phyloP scores from a whole-genome alignment of 352 stramenopile species.

The Lagenidium sp. region DNA sequence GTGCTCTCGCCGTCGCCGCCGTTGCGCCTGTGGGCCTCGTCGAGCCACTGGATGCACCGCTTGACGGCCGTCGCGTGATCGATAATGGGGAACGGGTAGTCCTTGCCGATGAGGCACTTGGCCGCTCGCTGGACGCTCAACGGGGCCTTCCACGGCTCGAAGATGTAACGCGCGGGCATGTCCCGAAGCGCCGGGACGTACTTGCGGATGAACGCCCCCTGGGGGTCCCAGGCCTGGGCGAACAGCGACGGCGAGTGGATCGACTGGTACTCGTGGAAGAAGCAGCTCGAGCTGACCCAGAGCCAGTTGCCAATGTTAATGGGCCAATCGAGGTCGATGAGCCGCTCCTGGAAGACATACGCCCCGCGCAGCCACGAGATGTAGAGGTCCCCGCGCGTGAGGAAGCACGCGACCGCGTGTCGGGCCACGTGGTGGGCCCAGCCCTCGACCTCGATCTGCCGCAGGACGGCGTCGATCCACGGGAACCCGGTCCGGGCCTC shows the following conservation, averaged over 20 bases:
- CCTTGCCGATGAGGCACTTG: constrained; percentile 83
- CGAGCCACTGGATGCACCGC: too few relatives aligned
- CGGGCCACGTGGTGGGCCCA: constrained; percentile 88
- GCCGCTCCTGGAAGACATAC: constrained; percentile 86
- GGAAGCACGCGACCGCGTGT: constrained; percentile 97
- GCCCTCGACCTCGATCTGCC: constrained; percentile 83
- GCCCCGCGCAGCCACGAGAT: constrained; percentile 93
- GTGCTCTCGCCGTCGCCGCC: too few relatives aligned
- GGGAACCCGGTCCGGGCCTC: constrained; percentile 94
- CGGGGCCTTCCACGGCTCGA: constrained; percentile 96
- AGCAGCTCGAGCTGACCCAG: constrained; percentile 92
- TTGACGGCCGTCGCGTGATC: constrained; percentile 89
- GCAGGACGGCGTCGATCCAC: constrained; percentile 98
- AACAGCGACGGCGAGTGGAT: constrained; percentile 93
- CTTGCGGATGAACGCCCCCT: constrained; percentile 89
- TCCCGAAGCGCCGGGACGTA: constrained; percentile 89
- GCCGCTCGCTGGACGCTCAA: constrained; percentile 73
- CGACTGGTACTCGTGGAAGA: constrained; percentile 98
- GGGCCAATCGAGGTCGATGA: constrained; percentile 96
- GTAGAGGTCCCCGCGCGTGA: constrained; percentile 96
- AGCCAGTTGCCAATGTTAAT: constrained; percentile 98
- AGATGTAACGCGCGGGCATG: constrained; percentile 95
- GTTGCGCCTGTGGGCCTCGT: too few relatives aligned
- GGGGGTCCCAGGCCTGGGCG: constrained; percentile 94
- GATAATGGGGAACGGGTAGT: constrained; percentile 95